Evolutionary conservation across 2,329 filamentous ascomycete species (phyloP).

Genomic region (Scedosporium aurantiacum): DNA sequence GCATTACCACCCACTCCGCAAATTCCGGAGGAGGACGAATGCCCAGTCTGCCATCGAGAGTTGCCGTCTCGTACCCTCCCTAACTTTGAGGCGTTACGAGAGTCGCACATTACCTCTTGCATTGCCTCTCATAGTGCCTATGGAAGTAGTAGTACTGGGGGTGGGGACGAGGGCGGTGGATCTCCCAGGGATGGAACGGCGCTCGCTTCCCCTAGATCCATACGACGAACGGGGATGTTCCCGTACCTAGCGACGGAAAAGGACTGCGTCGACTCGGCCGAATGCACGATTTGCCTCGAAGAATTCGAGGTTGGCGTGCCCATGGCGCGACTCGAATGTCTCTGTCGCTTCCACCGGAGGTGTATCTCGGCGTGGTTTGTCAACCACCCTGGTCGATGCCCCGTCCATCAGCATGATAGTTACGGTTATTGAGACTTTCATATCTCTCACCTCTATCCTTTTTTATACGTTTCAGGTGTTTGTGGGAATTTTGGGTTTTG

Average conservation of each 20-base stretch:
- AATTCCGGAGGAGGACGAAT: constrained; percentile 64
- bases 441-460: neutral
- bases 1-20: constrained; percentile 34
- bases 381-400: constrained; percentile 50
- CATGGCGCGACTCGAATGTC: constrained; percentile 57
- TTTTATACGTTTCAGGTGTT: neutral
- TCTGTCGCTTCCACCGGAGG: constrained; percentile 51
- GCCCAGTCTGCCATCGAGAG: constrained; percentile 64
- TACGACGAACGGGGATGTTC: constrained; percentile 49
- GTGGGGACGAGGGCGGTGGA: constrained; percentile 11
- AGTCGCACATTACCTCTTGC: constrained; percentile 47
- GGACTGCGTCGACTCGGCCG: constrained; percentile 55
- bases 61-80: constrained; percentile 47
- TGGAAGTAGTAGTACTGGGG: constrained; percentile 22
- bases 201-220: constrained; percentile 17
- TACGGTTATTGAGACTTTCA: constrained; percentile 33
- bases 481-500: neutral
- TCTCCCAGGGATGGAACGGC: constrained; percentile 9
- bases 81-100: constrained; percentile 43
- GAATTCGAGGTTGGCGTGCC: constrained; percentile 50
- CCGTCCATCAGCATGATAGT: constrained; percentile 54
- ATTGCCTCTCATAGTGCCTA: constrained; percentile 45
- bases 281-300: constrained; percentile 58
- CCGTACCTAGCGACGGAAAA: constrained; percentile 55
- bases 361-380: constrained; percentile 55